A percentile compares a stretch with the other conserved stretches of the same genome.
Evolutionary conservation across 371 early-diverging fungal species (phyloP).

Genomic region (Syncephalastrum sp.): DNA sequence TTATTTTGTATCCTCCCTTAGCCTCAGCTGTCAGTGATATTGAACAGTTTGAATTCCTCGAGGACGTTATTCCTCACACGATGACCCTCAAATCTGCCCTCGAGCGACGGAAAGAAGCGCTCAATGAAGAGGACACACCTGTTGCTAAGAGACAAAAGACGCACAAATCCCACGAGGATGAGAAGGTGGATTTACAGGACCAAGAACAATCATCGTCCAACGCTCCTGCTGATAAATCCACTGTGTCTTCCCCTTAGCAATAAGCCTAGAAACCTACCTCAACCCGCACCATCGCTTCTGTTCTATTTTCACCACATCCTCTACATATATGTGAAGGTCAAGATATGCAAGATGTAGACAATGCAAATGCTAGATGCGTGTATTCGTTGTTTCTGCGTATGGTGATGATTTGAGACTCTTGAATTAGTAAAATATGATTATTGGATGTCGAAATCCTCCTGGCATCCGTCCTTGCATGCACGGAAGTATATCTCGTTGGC

Average conservation of each 20-base stretch:
- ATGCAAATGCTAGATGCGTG: no score
- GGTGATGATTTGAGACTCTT: no score
- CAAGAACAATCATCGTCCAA: not conserved
- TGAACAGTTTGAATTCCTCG: conserved; percentile 47
- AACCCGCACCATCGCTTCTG: no score
- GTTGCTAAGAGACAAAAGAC: conserved; percentile 24
- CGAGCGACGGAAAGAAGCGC: conserved; percentile 48
- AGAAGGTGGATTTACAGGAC: not conserved
- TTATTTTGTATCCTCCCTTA: conserved; percentile 2
- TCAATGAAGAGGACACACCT: conserved; percentile 32
- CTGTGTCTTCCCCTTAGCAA: not conserved
- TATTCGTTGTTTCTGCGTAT: no score
- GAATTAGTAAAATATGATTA: no score
- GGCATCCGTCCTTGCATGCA: no score
- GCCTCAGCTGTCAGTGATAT: conserved; percentile 42
- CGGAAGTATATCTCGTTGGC: no score
- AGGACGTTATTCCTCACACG: conserved; percentile 59
- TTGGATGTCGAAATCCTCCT: no score
- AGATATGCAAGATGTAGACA: no score
- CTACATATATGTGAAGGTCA: no score
- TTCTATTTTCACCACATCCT: no score
- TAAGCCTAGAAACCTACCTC: no score
- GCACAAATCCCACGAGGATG: not conserved
- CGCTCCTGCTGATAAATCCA: not conserved
- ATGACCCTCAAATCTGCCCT: conserved; percentile 56